Base-by-base conservation (phyloP, 148 eudicot genomes). In the Heliosperma pusillum region DNA sequence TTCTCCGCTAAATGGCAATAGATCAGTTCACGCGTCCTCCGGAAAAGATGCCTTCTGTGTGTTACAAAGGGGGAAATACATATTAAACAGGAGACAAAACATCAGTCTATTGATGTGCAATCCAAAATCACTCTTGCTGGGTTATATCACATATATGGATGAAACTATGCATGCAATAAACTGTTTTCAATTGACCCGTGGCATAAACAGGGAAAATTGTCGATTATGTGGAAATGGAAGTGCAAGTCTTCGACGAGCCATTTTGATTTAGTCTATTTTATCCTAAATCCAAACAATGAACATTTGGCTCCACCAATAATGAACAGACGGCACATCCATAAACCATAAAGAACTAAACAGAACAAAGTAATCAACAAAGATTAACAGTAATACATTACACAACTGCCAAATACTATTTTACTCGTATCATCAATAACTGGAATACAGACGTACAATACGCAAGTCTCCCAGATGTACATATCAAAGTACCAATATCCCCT, bases 11-110 rank as follows among this genome's bases (percentile, higher is more conserved):
- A 13, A 42, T 33, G 26, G 66, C 64, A 42, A 42, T 5, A 15
- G 30, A 65, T 80, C 71, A 42, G 56, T 64, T 53, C 63, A 74
- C 50, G 9, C 74, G 52, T 61, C 70, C 63, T 58, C 68, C 72
- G 19, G 70, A 19, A 15, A 66, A n/a, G 60, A 9, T 50, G 42
- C 60, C 10, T 50, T 52, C 73, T 70, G 73, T 27, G 40, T 15
- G 55, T 17, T 21, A 42, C n/a, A 45, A 53, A 17, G 45, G 20
- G 44, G 20, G 7, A 67, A n/a, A 59, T 11, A 59, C 10, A 21
- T 65, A 17, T 21, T 56, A 76, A 58, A 59, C 29, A 62, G 57
- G 52, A 2, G 64, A 20, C 30, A 44, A 66, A n/a, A 36, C 69
- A 65, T 33, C 16, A 30, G 45, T 7, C 9, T 4, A 6, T 27